phyloP scores from a whole-genome alignment of 2,329 filamentous ascomycete genomes.

The Rutstroemia sp. region DNA sequence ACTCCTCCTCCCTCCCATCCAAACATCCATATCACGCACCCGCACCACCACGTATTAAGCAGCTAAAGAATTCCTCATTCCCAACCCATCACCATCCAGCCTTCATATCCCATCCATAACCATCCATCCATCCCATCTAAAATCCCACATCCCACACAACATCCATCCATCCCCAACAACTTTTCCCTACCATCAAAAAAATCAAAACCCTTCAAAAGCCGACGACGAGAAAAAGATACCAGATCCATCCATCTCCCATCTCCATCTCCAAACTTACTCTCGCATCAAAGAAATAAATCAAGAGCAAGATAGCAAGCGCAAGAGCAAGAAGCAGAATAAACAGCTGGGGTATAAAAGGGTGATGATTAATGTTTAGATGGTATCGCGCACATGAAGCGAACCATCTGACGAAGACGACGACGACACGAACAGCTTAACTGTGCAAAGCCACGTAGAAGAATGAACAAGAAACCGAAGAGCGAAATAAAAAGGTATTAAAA shows the following conservation, averaged over 20 bases:
- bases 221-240: neutral
- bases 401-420: too few relatives aligned
- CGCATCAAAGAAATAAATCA: neutral
- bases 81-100: neutral
- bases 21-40: neutral
- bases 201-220: neutral
- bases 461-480: too few relatives aligned
- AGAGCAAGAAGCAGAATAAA: neutral
- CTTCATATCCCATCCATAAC: neutral
- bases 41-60: neutral
- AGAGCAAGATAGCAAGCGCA: neutral
- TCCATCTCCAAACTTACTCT: neutral
- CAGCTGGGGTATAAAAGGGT: neutral
- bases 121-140: neutral
- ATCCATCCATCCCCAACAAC: neutral
- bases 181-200: neutral
- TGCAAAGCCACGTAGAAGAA: too few relatives aligned
- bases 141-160: neutral
- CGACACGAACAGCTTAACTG: too few relatives aligned
- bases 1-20: neutral
- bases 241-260: constrained; percentile 3
- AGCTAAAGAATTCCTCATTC: neutral
- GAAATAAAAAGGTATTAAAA: too few relatives aligned
- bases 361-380: neutral
- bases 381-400: neutral